Base-by-base conservation (phyloP, 2,329 filamentous ascomycete genomes). In the Trichoderma endophyticum region DNA sequence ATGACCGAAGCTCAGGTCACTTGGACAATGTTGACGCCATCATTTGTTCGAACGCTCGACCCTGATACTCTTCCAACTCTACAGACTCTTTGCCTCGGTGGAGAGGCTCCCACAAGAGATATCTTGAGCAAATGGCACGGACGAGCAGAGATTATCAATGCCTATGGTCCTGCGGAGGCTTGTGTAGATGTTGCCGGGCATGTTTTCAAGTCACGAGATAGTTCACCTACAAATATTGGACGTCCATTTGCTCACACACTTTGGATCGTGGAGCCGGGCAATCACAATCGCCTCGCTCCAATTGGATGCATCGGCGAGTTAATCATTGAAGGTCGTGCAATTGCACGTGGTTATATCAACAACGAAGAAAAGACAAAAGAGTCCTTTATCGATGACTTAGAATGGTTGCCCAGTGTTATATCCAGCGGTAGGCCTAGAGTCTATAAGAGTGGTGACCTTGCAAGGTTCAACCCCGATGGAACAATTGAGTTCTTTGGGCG, bases 271-370 rank as follows among this genome's bases (percentile, higher is more conserved):
- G 56, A 70, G 8, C 68, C 75, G 3, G 60, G 73, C 11, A 70
- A 75, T 11, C 54, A 64, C 24, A 57, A 75, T 26, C 26, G 61
- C 12, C 63, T 77, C 3, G 72, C 74, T 0, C 71, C 76, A 2
- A 64, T 77, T 64, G 71, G 73, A 21, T 66, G 64, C 14, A 48
- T 75, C 2, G 76, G 75, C 7, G 76, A 77, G 39, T 67, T 77
- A 2, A 28, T 77, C 5, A 73, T 77, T 48, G 74, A 77, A 43
- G 75, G 75, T 2, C 72, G 69, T 26, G 71, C 72, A 2, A 73
- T 77, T 14, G 74, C 76, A 4, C 71, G 75, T 8, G 75, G 74
- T 9, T 74, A 74, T 57, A 61, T 75, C 39, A 67, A 57, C 36
- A 68, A 39, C 12, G 69, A 48, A 8, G 72, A 75, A 3, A 73